Percentiles rank a stretch among this genome's conserved stretches.
phyloP scores from a whole-genome alignment of 148 eudicot species.

The Polygonum aviculare region DNA sequence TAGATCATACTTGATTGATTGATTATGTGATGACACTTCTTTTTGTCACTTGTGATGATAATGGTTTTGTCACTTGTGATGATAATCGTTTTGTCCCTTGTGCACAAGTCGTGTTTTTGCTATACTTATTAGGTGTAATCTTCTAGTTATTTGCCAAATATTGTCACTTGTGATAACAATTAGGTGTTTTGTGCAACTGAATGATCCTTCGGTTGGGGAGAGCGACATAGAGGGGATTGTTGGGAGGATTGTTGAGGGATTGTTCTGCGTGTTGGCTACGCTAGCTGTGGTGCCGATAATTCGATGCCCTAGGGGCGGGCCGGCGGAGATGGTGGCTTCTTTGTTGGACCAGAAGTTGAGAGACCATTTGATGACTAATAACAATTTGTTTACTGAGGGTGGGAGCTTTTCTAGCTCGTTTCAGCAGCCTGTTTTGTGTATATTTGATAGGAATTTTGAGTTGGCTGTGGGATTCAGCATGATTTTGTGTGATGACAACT shows the following conservation, averaged over 20 bases:
- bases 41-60: no score
- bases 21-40: no score
- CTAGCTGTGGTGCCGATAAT: slow-evolving; percentile 83
- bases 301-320: slow-evolving; percentile 87
- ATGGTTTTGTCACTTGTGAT: no score
- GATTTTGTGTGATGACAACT: no score
- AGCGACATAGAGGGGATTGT: slow-evolving; percentile 78
- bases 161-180: no score
- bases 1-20: no score
- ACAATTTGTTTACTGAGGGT: slow-evolving; percentile 81
- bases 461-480: slow-evolving; percentile 79
- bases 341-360: slow-evolving; percentile 78
- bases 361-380: slow-evolving; percentile 76
- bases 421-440: slow-evolving; percentile 78
- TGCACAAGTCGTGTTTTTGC: no score
- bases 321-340: slow-evolving; percentile 91
- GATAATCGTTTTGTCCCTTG: no score
- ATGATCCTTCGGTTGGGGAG: slow-evolving; percentile 84
- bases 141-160: no score
- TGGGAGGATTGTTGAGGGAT: slow-evolving; percentile 61
- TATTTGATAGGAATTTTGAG: slow-evolving; percentile 89
- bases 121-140: no score
- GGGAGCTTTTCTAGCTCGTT: slow-evolving; percentile 59
- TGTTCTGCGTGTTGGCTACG: slow-evolving; percentile 86
- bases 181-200: slow-evolving; percentile 81